Evolutionary conservation across 2,329 filamentous ascomycete species (phyloP), one percentile per base, ranked within the genome.

Genomic region (Meredithiella fracta): DNA sequence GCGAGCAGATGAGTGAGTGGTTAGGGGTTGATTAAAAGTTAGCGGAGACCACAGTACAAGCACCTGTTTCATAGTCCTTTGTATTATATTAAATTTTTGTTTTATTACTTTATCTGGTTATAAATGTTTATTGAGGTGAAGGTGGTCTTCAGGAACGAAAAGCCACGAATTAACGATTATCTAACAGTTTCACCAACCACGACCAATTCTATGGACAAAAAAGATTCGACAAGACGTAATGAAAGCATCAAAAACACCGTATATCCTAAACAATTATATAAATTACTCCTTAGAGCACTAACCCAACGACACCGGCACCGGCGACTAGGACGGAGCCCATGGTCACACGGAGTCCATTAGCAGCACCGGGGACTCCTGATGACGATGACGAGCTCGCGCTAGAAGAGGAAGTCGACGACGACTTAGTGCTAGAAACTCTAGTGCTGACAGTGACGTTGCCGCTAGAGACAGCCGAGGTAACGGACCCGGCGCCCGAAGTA

Each of bases 1-100:
- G 57, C 9, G 57, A 58, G 29, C 53, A 56, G 57, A 58, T 58
- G 57, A 55, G 57, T 26, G 57, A 58, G 40, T 58, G 57, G 57
- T 52, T 17, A 17, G 7, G 22, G 23, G n/a, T 44, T 44, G 11
- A 3, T 8, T 44, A 11, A 34, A 31, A 37, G 17, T 6, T 29
- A 25, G 3, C 9, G 8, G 22, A 25, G 49, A n/a, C 31, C 22
- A 51, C 49, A 51, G 49, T 26, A 51, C 26, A 25, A 25, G 20
- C 17, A n/a, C 11, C 29, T 34, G 11, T 11, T 5, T 11, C 5
- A 11, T 5, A 5, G 11, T 5, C 29, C 29, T 34, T 34, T 34
- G 5, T 34, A 34, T 34, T 34, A 34, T 34, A 11, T 34, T 34
- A 34, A 5, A 5, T 34, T 34, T 34, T 34, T 11, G 29, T 5